Conservation (phyloP, 495 filamentous ascomycete species). For the Annulohypoxylon nitens region DNA sequence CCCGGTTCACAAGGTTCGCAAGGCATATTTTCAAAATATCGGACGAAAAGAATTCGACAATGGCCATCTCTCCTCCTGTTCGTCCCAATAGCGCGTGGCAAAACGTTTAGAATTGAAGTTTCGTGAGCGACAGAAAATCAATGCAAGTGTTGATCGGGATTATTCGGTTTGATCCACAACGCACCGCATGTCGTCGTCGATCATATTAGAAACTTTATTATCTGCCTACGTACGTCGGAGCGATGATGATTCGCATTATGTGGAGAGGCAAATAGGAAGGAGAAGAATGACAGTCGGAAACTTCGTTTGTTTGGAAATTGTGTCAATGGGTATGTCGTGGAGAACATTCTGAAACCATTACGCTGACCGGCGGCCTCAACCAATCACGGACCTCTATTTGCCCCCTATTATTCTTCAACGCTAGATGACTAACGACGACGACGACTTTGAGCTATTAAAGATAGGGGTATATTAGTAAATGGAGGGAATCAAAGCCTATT, state of each 20-base stretch:
- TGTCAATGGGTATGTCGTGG: conserved; percentile 22
- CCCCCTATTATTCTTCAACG: conserved; percentile 22
- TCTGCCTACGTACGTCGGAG: conserved; percentile 1
- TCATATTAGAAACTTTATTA: conserved; percentile 29
- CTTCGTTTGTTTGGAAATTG: conserved; percentile 36
- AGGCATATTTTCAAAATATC: conserved; percentile 6
- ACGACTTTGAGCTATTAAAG: not conserved
- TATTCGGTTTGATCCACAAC: conserved; percentile 27
- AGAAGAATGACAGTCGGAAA: conserved; percentile 29
- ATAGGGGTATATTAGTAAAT: conserved; percentile 1
- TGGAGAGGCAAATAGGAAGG: conserved; percentile 24
- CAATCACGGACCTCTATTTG: conserved; percentile 25
- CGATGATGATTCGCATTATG: conserved; percentile 12
- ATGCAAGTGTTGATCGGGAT: conserved; percentile 38
- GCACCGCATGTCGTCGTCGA: conserved; percentile 19
- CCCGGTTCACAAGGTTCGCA: not conserved
- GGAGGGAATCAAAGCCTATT: not conserved
- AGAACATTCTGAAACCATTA: conserved; percentile 27
- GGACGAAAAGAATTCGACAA: conserved; percentile 12
- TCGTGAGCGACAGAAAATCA: conserved; percentile 32
- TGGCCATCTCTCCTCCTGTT: conserved; percentile 12
- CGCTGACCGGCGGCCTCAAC: conserved; percentile 6
- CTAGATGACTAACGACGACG: conserved; percentile 1
- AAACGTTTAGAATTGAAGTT: conserved; percentile 30
- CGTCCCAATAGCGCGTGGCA: conserved; percentile 14